Base-by-base conservation (phyloP, 371 early-diverging fungal species). In the Nematocida parisii region DNA sequence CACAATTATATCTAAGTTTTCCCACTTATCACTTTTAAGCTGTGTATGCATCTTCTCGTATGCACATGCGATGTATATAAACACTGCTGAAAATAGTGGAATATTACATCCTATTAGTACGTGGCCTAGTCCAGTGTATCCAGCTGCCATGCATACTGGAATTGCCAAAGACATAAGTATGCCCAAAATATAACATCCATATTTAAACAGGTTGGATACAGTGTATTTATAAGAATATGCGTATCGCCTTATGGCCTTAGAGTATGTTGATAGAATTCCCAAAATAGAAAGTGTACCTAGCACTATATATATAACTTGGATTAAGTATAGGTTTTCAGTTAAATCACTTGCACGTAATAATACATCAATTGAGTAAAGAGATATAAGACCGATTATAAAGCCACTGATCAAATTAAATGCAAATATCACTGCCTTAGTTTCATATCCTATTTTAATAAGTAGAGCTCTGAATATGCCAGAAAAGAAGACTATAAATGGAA, bases 11-110 rank as follows among this genome's bases (percentile, higher is more conserved):
- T 64, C 64, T 2, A 42, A 11, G 0, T 1, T 42, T 40, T 2
- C 42, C 64, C 64, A 64, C 64, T 64, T 13, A 45, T 64, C 64
- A 45, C 42, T 64, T 44, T 64, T 44, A 9, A 64, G 13, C 27
- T 64, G 13, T 22, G 44, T 44, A 18, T 7, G 64, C 45, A 45
- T 64, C 27, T 64, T 64, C 64, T 64, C 64, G 64, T 64, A 64
- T 27, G 64, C 13, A 27, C 64, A 64, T 5, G 18, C 64, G 22
- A 64, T 44, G 22, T 64, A 64, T 11, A 64, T 15, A 45, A 64
- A 64, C 42, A 64, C 42, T 7, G 42, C 42, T 15, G 64, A 64
- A 13, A 64, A 45, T 13, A 64, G 7, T 45, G 42, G 42, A 13
- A 64, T 44, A 42, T 64, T 64, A 42, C 64, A 42, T 11, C 22